Base-by-base conservation (phyloP, 2,329 filamentous ascomycete genomes). In the Chlorencoelia australis region DNA sequence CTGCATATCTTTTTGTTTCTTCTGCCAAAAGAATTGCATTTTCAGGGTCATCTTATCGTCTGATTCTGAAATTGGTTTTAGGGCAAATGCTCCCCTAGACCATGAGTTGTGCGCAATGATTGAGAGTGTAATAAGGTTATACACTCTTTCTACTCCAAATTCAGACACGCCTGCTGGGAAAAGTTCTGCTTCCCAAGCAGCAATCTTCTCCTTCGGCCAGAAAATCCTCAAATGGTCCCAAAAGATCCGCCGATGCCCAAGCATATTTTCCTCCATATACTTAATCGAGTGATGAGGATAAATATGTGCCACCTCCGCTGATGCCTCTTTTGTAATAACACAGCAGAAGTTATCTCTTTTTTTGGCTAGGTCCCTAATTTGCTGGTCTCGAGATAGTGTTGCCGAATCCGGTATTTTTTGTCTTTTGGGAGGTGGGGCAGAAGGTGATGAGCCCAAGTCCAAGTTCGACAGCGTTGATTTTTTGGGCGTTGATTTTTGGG, bases 1-100 rank as follows among this genome's bases (percentile, higher is more conserved):
- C 10, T 13, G 16, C 2, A 30, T 18, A 6, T 27, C 15, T 3
- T 18, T 7, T n/a, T 42, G 41, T 32, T 33, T 42, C 14, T 21
- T 20, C 25, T 46, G 41, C 44, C 41, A 46, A 34, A 46, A n/a
- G 26, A 46, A 46, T 19, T 42, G 44, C 9, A 44, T 21, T 35
- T 13, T 41, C 25, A 44, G 27, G 22, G 39, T 36, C 2, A 26
- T 42, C 11, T 42, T 32, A 33, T 40, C 28, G 9, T 41, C 35
- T 7, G 30, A 41, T 4, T 30, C 11, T 20, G 39, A 46, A 10
- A 46, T 44, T 37, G 39, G 44, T 36, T 44, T 42, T 9, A 46
- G 30, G 5, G 44, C 41, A 39, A 44, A 44, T 37, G 26, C 35
- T 26, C 44, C 44, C 33, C 15, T 11, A n/a, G 37, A 37, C 44